Evolutionary conservation across 2,329 filamentous ascomycete genomes (phyloP), one percentile per base, ranked within the genome.

Genomic region (Pezicula neosporulosa): DNA sequence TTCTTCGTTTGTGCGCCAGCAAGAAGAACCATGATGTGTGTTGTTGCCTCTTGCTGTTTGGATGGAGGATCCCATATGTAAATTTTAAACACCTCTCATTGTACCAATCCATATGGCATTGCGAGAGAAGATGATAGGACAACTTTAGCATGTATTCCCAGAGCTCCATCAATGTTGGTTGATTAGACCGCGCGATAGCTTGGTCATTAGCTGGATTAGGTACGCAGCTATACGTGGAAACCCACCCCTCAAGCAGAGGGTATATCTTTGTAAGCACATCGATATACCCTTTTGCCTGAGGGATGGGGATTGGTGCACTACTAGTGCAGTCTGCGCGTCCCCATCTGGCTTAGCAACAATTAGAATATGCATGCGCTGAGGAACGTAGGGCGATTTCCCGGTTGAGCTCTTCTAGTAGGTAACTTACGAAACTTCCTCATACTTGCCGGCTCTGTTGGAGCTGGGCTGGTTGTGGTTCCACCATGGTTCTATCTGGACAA

Each of bases 81-180:
- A 21, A 21, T 21, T 21, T 21, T 5, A 21, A 21, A 21, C 21
- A 21, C 21, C 21, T 21, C 21, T 21, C 3, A 5, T 3, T 21
- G 21, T 21, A 21, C 21, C 21, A 21, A 3, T 5, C 21, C 21
- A 21, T 21, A 21, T 3, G 3, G 3, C 21, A 6, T 24, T 24
- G 52, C 3, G 51, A 51, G 7, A 59, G 59, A 24, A 4, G 24
- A 24, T 4, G 24, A 28, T 63, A 63, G 0, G 66, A 63, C 3
- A 68, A 61, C 6, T 58, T 58, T 53, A 67, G 63, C 56, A 72
- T 70, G 52, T 67, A 72, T 2, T 60, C 56, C 71, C 70, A 74
- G 0, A 73, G 57, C 1, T 4, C 24, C 24, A 6, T 24, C 24
- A 24, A 24, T 24, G 24, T 6, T 4, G 49, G 38, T 18, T 63